Base-by-base conservation (phyloP, 2,329 filamentous ascomycete species). In the Colletotrichum sp. region DNA sequence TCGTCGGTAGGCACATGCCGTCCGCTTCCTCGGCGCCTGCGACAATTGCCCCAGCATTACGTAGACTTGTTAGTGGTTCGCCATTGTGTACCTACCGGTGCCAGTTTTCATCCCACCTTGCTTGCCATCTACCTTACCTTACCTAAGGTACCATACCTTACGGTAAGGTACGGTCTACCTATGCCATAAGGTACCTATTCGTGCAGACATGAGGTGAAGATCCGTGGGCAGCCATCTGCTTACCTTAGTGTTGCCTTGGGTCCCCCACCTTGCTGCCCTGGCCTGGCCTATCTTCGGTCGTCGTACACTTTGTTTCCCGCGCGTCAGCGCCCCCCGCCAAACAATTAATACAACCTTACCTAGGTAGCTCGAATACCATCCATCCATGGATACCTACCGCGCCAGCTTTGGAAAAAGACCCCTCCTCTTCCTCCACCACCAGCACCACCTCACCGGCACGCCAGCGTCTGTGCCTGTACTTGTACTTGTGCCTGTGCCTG, bases 261-360 rank as follows among this genome's bases (percentile, higher is more conserved):
- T 52, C n/a, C 44, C n/a, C 44, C 44, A 52, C 44, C 44, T 21
- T 52, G 44, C 44, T 21, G 44, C n/a, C 44, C n/a, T 24, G n/a
- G 44, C n/a, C 44, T 52, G 44, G 44, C 44, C 44, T 52, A 9
- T 49, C 30, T 60, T 24, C 18, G 32, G 59, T 34, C 16, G 18
- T 59, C 16, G n/a, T 60, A 30, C 18, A 18, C 32, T 9, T 64
- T 72, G 70, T 76, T 76, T 76, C 64, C 49, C 49, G 44, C 70
- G 49, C 39, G 70, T 64, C 59, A 68, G 64, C 74, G 65, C 28
- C 70, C 70, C 73, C 64, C 74, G 71, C 71, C 70, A 76, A 73
- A 76, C 39, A 64, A 57, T 59, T 36, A 49, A 36, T 28, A 36
- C 59, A 76, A 28, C 57, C 30, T 60, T 28, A 32, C 26, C 26